phyloP scores from a whole-genome alignment of 108 stramenopile species.

The Cyclotella baltica region DNA sequence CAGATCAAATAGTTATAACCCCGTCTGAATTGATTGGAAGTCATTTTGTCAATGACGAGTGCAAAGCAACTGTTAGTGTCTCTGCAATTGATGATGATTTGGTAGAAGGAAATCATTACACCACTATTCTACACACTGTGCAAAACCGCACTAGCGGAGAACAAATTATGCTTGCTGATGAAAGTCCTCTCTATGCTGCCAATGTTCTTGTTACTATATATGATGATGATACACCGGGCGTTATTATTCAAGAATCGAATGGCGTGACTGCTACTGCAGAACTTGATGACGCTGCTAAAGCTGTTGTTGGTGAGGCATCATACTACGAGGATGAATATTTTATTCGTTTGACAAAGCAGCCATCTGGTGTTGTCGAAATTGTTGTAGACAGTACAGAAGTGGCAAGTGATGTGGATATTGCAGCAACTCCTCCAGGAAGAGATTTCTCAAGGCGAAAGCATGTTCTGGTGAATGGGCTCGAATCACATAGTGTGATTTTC shows the following conservation, averaged over 20 bases:
- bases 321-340: constrained; percentile 41
- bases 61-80: background rate
- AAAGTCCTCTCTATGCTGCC: constrained; percentile 1
- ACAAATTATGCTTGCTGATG: constrained; percentile 4
- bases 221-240: constrained; percentile 42
- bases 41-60: background rate
- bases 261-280: constrained; percentile 44
- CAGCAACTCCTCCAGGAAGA: constrained; percentile 8
- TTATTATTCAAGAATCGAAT: constrained; percentile 40
- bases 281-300: constrained; percentile 34
- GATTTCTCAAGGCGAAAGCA: constrained; percentile 5
- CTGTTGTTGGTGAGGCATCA: background rate
- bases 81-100: constrained; percentile 5
- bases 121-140: background rate
- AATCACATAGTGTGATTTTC: background rate
- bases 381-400: background rate
- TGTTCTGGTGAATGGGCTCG: background rate
- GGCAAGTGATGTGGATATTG: constrained; percentile 6
- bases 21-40: background rate
- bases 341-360: constrained; percentile 35
- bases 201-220: constrained; percentile 43
- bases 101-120: constrained; percentile 8
- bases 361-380: constrained; percentile 22
- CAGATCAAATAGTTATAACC: background rate
- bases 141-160: background rate